Evolutionary conservation across 768 basidiomycete genomes (phyloP).

Genomic region (Suillus ampliporus): DNA sequence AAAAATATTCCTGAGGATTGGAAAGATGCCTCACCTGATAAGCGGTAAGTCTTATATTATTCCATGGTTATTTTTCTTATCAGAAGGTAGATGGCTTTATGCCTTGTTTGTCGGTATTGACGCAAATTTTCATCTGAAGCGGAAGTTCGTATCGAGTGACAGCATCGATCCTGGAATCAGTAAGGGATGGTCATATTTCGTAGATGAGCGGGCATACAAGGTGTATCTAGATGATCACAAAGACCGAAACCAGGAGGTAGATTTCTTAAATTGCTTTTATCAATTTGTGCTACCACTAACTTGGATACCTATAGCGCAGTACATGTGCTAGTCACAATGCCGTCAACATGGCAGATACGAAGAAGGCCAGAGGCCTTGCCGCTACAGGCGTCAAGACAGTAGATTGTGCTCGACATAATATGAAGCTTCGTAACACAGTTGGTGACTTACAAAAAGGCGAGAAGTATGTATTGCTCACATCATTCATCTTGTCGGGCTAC

Average conservation of each 20-base stretch:
- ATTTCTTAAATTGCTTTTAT: neutral
- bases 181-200: constrained; percentile 28
- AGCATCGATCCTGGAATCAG: constrained; percentile 24
- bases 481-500: neutral
- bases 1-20: constrained; percentile 11
- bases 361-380: constrained; percentile 26
- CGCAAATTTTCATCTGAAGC: constrained; percentile 27
- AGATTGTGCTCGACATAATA: constrained; percentile 37
- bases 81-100: constrained; percentile 10
- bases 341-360: constrained; percentile 26
- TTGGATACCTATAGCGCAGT: neutral
- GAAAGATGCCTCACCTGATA: neutral
- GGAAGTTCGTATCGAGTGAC: constrained; percentile 17
- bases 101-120: neutral
- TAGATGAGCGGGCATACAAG: constrained; percentile 24
- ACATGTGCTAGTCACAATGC: constrained; percentile 38
- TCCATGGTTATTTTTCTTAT: neutral
- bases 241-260: constrained; percentile 4
- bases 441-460: constrained; percentile 30
- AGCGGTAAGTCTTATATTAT: neutral
- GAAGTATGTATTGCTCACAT: constrained; percentile 13
- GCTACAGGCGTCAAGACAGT: constrained; percentile 35
- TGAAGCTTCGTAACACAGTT: constrained; percentile 31
- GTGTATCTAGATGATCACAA: constrained; percentile 10
- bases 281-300: neutral